These are phyloP conservation scores for Iodosphaeria phyllophila DNA, from an alignment of 2,329 filamentous ascomycete genomes.

Conservation along the genomic window DNA sequence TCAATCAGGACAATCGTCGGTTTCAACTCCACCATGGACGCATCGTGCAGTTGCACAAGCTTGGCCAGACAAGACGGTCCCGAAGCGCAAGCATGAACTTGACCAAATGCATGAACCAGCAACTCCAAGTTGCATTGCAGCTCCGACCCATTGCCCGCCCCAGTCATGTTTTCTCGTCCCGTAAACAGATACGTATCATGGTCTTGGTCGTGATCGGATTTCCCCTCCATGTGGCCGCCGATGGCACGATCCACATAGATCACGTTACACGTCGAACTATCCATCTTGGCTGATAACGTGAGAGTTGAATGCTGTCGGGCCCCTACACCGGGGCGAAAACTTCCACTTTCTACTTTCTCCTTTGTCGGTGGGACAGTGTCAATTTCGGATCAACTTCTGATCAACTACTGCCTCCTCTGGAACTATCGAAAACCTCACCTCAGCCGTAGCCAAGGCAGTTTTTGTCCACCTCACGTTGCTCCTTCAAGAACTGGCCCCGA, in stretches of 20 bases:
- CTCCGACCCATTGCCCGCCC: conserved; percentile 13
- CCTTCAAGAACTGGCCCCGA: too few relatives aligned
- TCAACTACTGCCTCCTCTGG: too few relatives aligned
- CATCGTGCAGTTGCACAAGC: conserved; percentile 32
- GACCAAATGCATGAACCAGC: conserved; percentile 32
- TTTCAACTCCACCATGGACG: conserved; percentile 29
- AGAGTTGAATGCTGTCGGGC: conserved; percentile 37
- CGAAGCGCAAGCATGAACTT: conserved; percentile 37
- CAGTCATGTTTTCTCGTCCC: too few relatives aligned
- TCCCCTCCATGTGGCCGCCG: too few relatives aligned
- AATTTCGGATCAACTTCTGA: too few relatives aligned
- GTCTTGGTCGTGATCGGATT: too few relatives aligned
- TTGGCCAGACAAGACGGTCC: conserved; percentile 33
- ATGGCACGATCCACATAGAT: conserved; percentile 40
- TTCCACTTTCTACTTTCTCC: conserved; percentile 20
- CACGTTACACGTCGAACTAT: conserved; percentile 35
- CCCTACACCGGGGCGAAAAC: conserved; percentile 43
- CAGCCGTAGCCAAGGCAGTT: too few relatives aligned
- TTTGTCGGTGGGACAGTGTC: too few relatives aligned
- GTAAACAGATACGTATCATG: too few relatives aligned
- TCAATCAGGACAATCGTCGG: conserved; percentile 40
- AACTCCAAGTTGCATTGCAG: conserved; percentile 27
- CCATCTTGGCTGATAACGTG: conserved; percentile 38
- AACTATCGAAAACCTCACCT: too few relatives aligned
- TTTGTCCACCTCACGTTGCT: too few relatives aligned